Evolutionary conservation across 2,329 filamentous ascomycete species (phyloP).

Genomic region (Pseudogymnoascus destructans): DNA sequence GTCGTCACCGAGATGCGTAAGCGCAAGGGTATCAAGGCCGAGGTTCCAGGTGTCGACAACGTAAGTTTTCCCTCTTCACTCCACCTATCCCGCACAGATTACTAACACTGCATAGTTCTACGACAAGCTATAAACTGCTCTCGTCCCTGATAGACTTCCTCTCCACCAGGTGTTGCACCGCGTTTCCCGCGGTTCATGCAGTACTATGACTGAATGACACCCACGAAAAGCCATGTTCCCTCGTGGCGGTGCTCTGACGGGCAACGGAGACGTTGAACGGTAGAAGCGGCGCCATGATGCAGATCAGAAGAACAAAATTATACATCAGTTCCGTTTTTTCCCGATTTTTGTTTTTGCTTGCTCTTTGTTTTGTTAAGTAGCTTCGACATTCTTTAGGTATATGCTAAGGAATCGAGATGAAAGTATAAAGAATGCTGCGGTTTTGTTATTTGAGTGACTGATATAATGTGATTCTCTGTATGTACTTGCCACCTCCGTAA

Average conservation of each 20-base stretch:
- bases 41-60: constrained; percentile 87
- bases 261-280: constrained; percentile 3
- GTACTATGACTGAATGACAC: constrained; percentile 10
- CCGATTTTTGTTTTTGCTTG: constrained; percentile 7
- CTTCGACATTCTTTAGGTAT: constrained; percentile 9
- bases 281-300: constrained; percentile 1
- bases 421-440: constrained; percentile 1
- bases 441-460: neutral
- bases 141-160: constrained; percentile 24
- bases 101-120: constrained; percentile 61
- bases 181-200: constrained; percentile 1
- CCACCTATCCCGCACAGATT: constrained; percentile 21
- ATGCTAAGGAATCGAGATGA: constrained; percentile 1
- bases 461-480: neutral
- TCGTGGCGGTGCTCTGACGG: constrained; percentile 1
- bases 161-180: constrained; percentile 16
- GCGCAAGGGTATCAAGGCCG: constrained; percentile 98
- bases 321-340: constrained; percentile 9
- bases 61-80: constrained; percentile 44
- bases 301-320: constrained; percentile 4
- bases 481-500: neutral
- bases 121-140: constrained; percentile 77
- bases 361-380: constrained; percentile 9
- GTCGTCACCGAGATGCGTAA: constrained; percentile 87
- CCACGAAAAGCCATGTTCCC: constrained; percentile 6